These are phyloP conservation scores for Endotrypanum monterogeii DNA, from an alignment of 208 protist species.

Conservation along the genomic window DNA sequence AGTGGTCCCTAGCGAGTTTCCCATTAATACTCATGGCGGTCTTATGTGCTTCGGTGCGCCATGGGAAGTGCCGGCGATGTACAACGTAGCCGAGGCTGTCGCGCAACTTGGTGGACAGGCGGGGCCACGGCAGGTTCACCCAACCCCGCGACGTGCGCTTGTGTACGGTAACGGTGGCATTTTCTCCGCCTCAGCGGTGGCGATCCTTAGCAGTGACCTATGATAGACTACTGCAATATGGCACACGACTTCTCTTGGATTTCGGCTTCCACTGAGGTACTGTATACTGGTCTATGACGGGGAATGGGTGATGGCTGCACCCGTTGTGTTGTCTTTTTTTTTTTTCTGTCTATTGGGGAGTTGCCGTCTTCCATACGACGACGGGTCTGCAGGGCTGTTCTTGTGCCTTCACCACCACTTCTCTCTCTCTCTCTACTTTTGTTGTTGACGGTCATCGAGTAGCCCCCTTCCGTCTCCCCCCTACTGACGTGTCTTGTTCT, in stretches of 20 bases:
- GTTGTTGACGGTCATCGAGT: neutral
- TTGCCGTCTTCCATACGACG: too few species aligned
- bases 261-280: neutral
- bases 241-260: neutral
- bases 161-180: conserved; percentile 91
- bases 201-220: conserved; percentile 65
- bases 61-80: conserved; percentile 82
- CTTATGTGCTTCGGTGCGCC: conserved; percentile 80
- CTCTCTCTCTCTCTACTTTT: too few species aligned
- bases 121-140: conserved; percentile 50
- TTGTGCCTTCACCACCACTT: too few species aligned
- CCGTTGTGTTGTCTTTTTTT: neutral
- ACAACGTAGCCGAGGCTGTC: conserved; percentile 71
- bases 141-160: conserved; percentile 60
- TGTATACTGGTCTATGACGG: too few species aligned
- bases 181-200: conserved; percentile 78
- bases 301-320: neutral
- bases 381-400: too few species aligned
- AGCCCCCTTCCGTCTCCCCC: neutral
- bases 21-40: conserved; percentile 81
- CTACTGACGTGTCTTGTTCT: neutral
- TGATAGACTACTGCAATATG: neutral
- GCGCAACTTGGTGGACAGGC: conserved; percentile 51
- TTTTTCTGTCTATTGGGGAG: too few species aligned
- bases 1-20: conserved; percentile 40